Evolutionary conservation across 164 flowering plant species (phyloP), one percentile per base, ranked within the genome.

Genomic region (Saururus chinensis): DNA sequence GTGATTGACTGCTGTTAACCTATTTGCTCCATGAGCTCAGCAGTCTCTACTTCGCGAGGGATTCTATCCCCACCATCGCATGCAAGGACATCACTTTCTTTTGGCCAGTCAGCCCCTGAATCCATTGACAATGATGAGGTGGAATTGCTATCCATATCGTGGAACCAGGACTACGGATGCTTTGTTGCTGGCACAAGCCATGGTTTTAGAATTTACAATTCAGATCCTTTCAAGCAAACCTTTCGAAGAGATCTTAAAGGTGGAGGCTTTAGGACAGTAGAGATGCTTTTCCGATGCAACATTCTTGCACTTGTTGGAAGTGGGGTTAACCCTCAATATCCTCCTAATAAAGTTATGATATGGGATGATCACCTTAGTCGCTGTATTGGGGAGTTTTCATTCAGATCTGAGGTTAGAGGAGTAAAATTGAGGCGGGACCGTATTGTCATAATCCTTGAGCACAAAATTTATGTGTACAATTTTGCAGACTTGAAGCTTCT

Each of bases 141-240:
- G 21, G 66, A 63, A 58, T 64, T 82, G 37, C 61, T 78, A 22
- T 75, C 75, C 21, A 80, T 77, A 60, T 75, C 84, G 20, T 82
- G 87, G 87, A 82, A 82, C 71, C 87, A 82, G 74, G 87, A 82
- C 56, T 79, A 72, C 59, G 75, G 78, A 60, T 82, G 87, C 70
- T 80, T 82, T 73, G 79, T 84, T 55, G 87, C 81, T 14, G 87
- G 84, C 23, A 80, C 84, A n/a, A 80, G 68, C 63, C 68, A 65
- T 24, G 87, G 87, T 45, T 82, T 82, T 60, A 82, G 87, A 19
- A 80, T 82, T 24, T 82, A 82, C 65, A 80, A 79, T 42, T 80
- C 82, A 67, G 78, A 82, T n/a, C 84, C 84, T 65, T 82, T 82
- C 63, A 82, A 80, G 71, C 84, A 82, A 71, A 82, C 82, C 13